Percentiles rank a stretch among this genome's conserved stretches.
These are phyloP conservation scores for Solanum lignicaule DNA, from an alignment of 257 asterid genomes.

Conservation along the genomic window DNA sequence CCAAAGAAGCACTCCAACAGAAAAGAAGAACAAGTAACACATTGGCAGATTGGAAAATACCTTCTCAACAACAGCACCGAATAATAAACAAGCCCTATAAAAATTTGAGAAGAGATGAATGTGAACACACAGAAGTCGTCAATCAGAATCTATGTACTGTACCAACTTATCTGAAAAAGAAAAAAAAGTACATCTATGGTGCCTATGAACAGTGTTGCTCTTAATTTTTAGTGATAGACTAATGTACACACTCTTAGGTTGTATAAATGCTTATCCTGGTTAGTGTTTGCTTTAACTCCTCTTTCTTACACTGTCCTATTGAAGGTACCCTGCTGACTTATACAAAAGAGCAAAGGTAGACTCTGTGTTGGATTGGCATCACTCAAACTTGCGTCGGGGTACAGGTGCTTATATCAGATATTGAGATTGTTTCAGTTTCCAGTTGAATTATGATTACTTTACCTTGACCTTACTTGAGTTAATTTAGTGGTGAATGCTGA, in stretches of 20 bases:
- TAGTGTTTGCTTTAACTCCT: background rate
- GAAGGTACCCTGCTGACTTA: slow-evolving; percentile 84
- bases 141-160: background rate
- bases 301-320: background rate
- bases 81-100: background rate
- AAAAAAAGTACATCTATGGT: background rate
- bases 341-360: slow-evolving; percentile 69
- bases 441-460: background rate
- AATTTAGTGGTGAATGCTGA: background rate
- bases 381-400: slow-evolving; percentile 68
- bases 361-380: slow-evolving; percentile 93
- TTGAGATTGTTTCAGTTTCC: background rate
- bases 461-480: background rate
- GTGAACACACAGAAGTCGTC: background rate
- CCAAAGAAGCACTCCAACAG: background rate
- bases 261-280: background rate
- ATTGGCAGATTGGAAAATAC: background rate
- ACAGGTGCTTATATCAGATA: slow-evolving; percentile 39
- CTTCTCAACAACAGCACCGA: background rate
- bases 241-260: background rate
- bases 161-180: background rate
- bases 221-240: background rate
- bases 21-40: background rate
- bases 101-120: background rate
- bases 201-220: background rate